Evolutionary conservation across 2,329 filamentous ascomycete genomes (phyloP).

Genomic region (Bipolaris victoriae): DNA sequence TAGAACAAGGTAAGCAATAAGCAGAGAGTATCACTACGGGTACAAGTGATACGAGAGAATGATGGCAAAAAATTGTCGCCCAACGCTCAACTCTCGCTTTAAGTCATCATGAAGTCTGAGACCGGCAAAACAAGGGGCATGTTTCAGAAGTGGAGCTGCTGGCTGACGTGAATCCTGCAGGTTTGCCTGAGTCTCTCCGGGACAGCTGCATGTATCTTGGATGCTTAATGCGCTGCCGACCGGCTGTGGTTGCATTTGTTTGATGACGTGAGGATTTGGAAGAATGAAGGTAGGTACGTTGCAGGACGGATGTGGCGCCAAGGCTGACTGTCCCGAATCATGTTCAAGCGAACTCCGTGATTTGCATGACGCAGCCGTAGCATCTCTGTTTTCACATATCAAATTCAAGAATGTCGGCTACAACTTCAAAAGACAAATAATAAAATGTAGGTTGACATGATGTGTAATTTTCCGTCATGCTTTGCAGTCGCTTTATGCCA

Average conservation of each 20-base stretch:
- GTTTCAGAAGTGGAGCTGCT: constrained; percentile 7
- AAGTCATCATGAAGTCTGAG: constrained; percentile 7
- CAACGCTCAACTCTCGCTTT: not conserved
- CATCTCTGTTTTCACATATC: too few species aligned
- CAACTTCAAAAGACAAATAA: too few species aligned
- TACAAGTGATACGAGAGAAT: not conserved
- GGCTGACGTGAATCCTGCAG: not conserved
- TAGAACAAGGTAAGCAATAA: not conserved
- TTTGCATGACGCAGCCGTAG: constrained; percentile 1
- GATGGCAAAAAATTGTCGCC: not conserved
- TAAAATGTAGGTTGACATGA: too few species aligned
- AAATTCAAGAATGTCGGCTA: too few species aligned
- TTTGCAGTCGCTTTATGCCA: too few species aligned
- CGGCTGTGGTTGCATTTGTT: not conserved
- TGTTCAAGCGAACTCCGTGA: not conserved
- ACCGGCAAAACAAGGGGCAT: constrained; percentile 6
- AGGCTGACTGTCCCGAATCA: not conserved
- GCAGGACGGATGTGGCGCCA: not conserved
- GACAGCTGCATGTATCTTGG: not conserved
- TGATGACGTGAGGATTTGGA: not conserved
- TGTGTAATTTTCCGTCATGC: too few species aligned
- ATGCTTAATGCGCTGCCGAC: not conserved
- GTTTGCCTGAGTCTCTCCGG: not conserved
- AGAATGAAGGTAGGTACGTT: not conserved
- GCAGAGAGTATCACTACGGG: not conserved